Conservation (phyloP, 1,139 yeast genomes). For the Zygosaccharomyces sapae region DNA sequence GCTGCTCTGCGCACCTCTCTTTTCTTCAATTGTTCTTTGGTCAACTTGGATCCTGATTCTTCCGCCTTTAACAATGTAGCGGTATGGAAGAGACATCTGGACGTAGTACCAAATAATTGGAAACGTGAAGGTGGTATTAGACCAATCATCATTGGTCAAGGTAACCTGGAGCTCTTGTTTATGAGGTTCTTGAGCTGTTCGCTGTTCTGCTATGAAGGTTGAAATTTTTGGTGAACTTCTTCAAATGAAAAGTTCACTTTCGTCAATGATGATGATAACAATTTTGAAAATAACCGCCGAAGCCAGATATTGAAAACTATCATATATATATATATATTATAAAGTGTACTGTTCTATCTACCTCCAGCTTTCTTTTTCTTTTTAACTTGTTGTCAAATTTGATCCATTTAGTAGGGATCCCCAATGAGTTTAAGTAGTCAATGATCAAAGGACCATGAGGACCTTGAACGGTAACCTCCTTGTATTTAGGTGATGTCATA, state of each 20-base stretch:
- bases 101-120: not conserved
- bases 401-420: constrained; percentile 66
- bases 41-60: constrained; percentile 20
- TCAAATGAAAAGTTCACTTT: not conserved
- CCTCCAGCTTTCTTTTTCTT: constrained; percentile 43
- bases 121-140: constrained; percentile 1
- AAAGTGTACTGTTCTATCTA: constrained; percentile 10
- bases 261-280: not conserved
- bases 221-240: not conserved
- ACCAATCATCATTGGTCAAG: constrained; percentile 4
- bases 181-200: no score
- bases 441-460: constrained; percentile 67
- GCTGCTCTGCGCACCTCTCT: constrained; percentile 31
- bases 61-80: constrained; percentile 13
- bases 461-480: constrained; percentile 85
- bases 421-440: constrained; percentile 58
- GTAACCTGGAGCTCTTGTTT: not conserved
- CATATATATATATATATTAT: not conserved
- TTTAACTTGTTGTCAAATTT: constrained; percentile 60
- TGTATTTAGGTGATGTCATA: constrained; percentile 50
- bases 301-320: not conserved
- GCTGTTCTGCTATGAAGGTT: no score
- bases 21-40: constrained; percentile 32
- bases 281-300: not conserved
- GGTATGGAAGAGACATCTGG: constrained; percentile 15